Base-by-base conservation (phyloP, 139 green algal genomes). In the Volvox reticuliferus region DNA sequence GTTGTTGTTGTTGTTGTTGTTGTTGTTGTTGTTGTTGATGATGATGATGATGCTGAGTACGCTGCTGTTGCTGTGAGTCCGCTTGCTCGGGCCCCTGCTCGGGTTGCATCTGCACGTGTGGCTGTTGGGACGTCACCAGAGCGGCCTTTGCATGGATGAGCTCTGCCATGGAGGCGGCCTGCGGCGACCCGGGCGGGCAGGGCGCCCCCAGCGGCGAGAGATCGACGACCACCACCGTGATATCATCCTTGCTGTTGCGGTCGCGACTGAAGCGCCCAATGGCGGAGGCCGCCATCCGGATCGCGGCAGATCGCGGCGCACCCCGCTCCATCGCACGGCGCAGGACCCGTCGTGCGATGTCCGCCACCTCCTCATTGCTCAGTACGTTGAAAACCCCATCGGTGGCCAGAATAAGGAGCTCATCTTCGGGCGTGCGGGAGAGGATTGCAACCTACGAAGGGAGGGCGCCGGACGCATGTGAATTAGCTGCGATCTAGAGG, bases 241-340 rank as follows among this genome's bases (percentile, higher is more conserved):
- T 80, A 28, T 88, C 83, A 18, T 88, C 83, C 36, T 88, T 88
- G 67, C 35, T 69, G 83, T 88, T 88, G 24, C 83, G 83, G 26
- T 80, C 83, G 21, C 83, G 83, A 37, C 83, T 88, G 83, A 88
- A 88, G 21, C 83, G 67, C 22, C 67, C 83, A 37, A 88, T 88
- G 67, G 83, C 83, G 33, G 67, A 81, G 12, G 83, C 67, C 22
- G 83, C 83, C 83, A 88, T 14, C 3, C 65, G 83, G 5, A 88
- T 62, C 24, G 83, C 83, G 24, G 83, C 22, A 65, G 67, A 24
- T 22, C 83, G 83, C 12, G 83, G 1, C 14, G 68, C 28, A 33
- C 83, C 83, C 21, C 68, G 67, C 83, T 88, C 24, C 12, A 28
- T 17, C 9, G 83, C 83, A 16, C 83, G 83, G 1, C 2, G 1